Conservation (phyloP, 2,329 filamentous ascomycete species). For the Podosphaera aphanis region DNA sequence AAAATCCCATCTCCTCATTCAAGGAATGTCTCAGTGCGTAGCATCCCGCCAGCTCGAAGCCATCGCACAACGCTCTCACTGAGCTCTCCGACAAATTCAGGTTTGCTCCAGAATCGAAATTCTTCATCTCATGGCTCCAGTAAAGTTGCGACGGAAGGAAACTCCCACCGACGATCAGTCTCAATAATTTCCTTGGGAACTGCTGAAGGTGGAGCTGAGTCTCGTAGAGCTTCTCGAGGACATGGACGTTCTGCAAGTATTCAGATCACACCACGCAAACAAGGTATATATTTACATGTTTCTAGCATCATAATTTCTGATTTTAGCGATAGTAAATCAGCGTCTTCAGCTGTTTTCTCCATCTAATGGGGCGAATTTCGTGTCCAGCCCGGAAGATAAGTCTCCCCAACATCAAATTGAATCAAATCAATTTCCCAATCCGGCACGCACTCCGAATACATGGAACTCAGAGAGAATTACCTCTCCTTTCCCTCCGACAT, state of each 20-base stretch:
- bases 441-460: no score
- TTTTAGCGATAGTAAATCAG: no score
- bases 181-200: slow-evolving; percentile 63
- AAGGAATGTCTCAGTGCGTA: slow-evolving; percentile 23
- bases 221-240: slow-evolving; percentile 31
- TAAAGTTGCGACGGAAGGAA: slow-evolving; percentile 18
- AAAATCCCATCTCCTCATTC: slow-evolving; percentile 12
- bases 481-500: no score
- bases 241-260: slow-evolving; percentile 64
- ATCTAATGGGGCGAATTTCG: no score
- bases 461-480: no score
- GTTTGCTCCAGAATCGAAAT: slow-evolving; percentile 3
- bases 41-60: slow-evolving; percentile 23
- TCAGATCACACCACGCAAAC: slow-evolving; percentile 38
- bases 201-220: slow-evolving; percentile 16
- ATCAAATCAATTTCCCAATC: no score
- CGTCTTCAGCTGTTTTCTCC: no score
- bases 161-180: slow-evolving; percentile 50
- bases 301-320: no score
- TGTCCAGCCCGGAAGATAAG: no score
- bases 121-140: slow-evolving; percentile 9
- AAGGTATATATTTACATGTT: slow-evolving; percentile 9
- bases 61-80: slow-evolving; percentile 48
- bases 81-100: slow-evolving; percentile 20
- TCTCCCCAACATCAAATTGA: no score